These are phyloP conservation scores for Alternaria sp. DNA, from an alignment of 2,329 filamentous ascomycete species.

Conservation along the genomic window DNA sequence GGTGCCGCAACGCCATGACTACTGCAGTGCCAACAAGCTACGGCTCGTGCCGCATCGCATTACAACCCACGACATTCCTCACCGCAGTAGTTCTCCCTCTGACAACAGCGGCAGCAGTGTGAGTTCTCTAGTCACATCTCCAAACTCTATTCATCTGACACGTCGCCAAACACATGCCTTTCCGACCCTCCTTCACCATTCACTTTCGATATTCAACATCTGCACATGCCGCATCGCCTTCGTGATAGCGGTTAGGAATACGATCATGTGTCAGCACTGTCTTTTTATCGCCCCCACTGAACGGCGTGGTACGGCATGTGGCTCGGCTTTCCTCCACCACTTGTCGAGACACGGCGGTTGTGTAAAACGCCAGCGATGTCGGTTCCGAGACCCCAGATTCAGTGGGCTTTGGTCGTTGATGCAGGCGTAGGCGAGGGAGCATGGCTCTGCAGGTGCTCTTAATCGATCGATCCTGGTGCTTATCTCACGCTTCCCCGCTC, in stretches of 20 bases:
- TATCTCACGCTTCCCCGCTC: not conserved
- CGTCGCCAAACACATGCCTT: slow-evolving; percentile 9
- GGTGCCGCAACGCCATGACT: not conserved
- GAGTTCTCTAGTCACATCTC: slow-evolving; percentile 11
- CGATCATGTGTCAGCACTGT: not conserved
- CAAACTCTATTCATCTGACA: slow-evolving; percentile 12
- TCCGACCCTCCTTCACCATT: slow-evolving; percentile 9
- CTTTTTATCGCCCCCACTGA: not conserved
- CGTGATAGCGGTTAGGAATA: not conserved
- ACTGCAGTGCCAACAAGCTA: slow-evolving; percentile 5
- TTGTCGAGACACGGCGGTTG: not conserved
- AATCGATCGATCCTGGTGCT: not conserved
- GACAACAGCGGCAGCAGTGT: not conserved
- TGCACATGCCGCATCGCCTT: not conserved
- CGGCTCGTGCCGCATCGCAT: slow-evolving; percentile 17
- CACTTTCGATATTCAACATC: slow-evolving; percentile 5
- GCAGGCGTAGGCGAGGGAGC: not conserved
- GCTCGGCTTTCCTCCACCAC: not conserved
- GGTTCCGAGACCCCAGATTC: not conserved
- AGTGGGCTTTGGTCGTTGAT: not conserved
- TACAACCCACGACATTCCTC: not conserved
- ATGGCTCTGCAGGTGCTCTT: not conserved
- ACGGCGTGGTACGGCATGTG: not conserved
- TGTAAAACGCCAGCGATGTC: not conserved
- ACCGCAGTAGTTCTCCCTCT: slow-evolving; percentile 2